Evolutionary conservation across 2,329 filamentous ascomycete genomes (phyloP).

Genomic region (Aspergillus sp.): DNA sequence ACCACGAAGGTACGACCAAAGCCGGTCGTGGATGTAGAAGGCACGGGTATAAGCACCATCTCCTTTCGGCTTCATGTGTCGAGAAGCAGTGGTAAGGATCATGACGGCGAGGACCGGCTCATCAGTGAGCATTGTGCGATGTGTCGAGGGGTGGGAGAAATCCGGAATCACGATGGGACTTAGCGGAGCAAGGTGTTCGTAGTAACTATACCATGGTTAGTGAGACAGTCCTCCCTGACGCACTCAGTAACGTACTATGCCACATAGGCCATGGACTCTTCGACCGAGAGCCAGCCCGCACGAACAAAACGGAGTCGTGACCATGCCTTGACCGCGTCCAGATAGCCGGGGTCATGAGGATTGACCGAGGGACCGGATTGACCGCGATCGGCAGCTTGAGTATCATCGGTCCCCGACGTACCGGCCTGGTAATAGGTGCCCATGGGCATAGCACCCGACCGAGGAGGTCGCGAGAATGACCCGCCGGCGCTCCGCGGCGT

Average conservation of each 20-base stretch:
- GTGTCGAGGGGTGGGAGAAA: constrained; percentile 77
- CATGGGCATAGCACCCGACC: constrained; percentile 46
- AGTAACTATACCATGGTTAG: constrained; percentile 62
- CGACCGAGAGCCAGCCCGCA: constrained; percentile 92
- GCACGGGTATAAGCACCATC: constrained; percentile 80
- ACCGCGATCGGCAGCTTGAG: constrained; percentile 28
- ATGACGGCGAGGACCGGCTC: constrained; percentile 93
- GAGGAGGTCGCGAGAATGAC: constrained; percentile 36
- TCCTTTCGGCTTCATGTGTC: constrained; percentile 77
- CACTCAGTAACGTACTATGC: constrained; percentile 65
- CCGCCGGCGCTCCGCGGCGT: constrained; percentile 36
- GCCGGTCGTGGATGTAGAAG: constrained; percentile 88
- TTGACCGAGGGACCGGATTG: constrained; percentile 29
- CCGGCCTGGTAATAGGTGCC: constrained; percentile 52
- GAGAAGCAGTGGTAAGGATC: constrained; percentile 83
- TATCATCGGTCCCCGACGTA: constrained; percentile 25
- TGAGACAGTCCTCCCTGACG: constrained; percentile 10
- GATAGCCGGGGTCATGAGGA: constrained; percentile 39
- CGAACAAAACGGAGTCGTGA: constrained; percentile 89
- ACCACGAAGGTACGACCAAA: constrained; percentile 90
- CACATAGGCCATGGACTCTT: constrained; percentile 90
- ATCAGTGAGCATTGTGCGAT: constrained; percentile 76
- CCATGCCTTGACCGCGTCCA: constrained; percentile 82
- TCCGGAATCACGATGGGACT: constrained; percentile 93
- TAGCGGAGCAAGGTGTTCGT: constrained; percentile 83